These are phyloP conservation scores for Sporobolomyces roseus DNA, from an alignment of 768 basidiomycete species.

Conservation along the genomic window DNA sequence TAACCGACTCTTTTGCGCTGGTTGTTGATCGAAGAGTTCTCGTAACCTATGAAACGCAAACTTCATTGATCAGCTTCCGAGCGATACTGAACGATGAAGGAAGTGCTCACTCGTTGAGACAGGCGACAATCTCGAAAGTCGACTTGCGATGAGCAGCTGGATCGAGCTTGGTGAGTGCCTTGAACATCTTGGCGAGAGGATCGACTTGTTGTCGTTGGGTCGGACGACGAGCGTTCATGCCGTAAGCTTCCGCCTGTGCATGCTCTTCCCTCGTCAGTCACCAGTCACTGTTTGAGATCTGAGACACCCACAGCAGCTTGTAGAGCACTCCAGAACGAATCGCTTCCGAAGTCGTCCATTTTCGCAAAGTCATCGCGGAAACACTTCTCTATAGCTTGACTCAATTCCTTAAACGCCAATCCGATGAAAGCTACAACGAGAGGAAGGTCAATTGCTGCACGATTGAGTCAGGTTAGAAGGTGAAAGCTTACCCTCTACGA, in stretches of 20 bases:
- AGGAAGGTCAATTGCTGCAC: not conserved
- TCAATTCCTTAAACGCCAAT: constrained; percentile 75
- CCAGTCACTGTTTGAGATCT: no score
- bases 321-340: no score
- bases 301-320: no score
- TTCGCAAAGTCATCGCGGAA: constrained; percentile 58
- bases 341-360: not conserved
- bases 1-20: constrained; percentile 18
- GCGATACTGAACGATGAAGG: no score
- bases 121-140: constrained; percentile 19
- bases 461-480: no score
- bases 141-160: constrained; percentile 3
- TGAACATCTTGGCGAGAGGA: constrained; percentile 23
- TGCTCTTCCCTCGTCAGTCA: no score
- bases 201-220: not conserved
- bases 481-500: constrained; percentile 54
- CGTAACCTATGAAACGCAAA: not conserved
- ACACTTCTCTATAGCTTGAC: constrained; percentile 75
- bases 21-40: constrained; percentile 13
- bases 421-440: constrained; percentile 61
- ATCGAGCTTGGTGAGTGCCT: constrained; percentile 14
- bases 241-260: constrained; percentile 4
- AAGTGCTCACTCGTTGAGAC: constrained; percentile 13
- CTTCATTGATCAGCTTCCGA: not conserved
- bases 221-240: not conserved